A percentile compares a stretch with the other conserved stretches of the same genome.
Conservation (phyloP, 305 asterid species). For the Ilex paraguariensis region DNA sequence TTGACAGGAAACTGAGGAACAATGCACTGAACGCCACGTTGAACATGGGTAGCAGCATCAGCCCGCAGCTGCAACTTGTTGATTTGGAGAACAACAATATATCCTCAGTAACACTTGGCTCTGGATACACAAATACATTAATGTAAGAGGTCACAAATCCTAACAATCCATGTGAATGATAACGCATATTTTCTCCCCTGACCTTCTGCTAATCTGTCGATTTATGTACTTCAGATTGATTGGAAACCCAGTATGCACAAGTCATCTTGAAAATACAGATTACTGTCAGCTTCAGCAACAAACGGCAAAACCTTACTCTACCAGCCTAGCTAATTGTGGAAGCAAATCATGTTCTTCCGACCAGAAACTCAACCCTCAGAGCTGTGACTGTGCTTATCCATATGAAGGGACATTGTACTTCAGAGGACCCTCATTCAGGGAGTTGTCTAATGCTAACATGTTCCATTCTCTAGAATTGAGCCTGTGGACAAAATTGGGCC, state of each 20-base stretch:
- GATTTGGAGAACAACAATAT: conserved; percentile 80
- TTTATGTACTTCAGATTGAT: conserved; percentile 47
- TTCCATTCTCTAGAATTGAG: conserved; percentile 93
- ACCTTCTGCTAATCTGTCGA: conserved; percentile 1
- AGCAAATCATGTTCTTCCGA: conserved; percentile 59
- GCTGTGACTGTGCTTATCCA: conserved; percentile 88
- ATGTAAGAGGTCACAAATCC: conserved; percentile 38
- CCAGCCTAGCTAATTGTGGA: conserved; percentile 84
- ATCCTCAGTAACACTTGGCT: conserved; percentile 65
- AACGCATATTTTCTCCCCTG: conserved; percentile 1
- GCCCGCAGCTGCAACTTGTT: conserved; percentile 65
- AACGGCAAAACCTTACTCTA: conserved; percentile 65
- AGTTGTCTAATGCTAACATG: conserved; percentile 62
- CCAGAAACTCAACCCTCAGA: conserved; percentile 77
- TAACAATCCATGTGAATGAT: neutral
- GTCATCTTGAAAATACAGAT: conserved; percentile 56
- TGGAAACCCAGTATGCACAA: conserved; percentile 85
- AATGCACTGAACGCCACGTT: conserved; percentile 65
- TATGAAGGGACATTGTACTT: conserved; percentile 87
- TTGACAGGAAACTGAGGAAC: conserved; percentile 69
- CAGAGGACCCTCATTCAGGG: conserved; percentile 88
- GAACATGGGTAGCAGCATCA: conserved; percentile 56
- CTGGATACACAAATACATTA: conserved; percentile 64
- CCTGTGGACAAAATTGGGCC: conserved; percentile 81
- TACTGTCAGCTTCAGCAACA: conserved; percentile 82